phyloP scores from a whole-genome alignment of 2,329 filamentous ascomycete genomes.

The Stagonosporopsis cucurbitacearum region DNA sequence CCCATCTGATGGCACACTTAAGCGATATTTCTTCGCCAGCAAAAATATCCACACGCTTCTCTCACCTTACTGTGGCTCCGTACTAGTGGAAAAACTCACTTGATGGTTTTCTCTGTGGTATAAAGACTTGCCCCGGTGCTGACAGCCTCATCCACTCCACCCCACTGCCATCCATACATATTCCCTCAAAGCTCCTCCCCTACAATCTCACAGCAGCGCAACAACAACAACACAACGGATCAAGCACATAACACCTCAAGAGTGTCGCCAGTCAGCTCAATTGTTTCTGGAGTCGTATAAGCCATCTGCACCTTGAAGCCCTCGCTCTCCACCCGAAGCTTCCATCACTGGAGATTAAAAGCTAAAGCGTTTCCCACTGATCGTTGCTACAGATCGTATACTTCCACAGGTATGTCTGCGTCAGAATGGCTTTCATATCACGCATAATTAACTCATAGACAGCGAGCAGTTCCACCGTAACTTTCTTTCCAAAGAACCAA shows the following conservation, averaged over 20 bases:
- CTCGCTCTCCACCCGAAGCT: not conserved
- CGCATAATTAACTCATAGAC: not conserved
- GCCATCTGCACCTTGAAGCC: not conserved
- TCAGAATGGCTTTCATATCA: not conserved
- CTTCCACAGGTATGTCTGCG: not conserved
- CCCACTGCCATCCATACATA: not conserved
- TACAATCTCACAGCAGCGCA: not conserved
- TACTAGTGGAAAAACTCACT: not conserved
- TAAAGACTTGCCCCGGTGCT: not conserved
- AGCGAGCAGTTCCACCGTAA: not conserved
- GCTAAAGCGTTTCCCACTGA: not conserved
- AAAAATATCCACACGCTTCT: not conserved
- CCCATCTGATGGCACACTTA: not conserved
- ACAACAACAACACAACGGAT: not conserved
- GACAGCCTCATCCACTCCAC: not conserved
- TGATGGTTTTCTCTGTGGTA: not conserved
- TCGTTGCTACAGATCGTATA: not conserved
- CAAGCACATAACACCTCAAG: not conserved
- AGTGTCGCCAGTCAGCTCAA: not conserved
- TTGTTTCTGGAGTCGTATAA: not conserved
- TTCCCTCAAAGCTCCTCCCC: not conserved
- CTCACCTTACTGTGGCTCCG: not conserved
- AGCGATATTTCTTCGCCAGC: not conserved
- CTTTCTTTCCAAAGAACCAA: not conserved
- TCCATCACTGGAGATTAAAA: not conserved